phyloP scores from a whole-genome alignment of 2,329 filamentous ascomycete species.

The Exophiala xenobiotica region DNA sequence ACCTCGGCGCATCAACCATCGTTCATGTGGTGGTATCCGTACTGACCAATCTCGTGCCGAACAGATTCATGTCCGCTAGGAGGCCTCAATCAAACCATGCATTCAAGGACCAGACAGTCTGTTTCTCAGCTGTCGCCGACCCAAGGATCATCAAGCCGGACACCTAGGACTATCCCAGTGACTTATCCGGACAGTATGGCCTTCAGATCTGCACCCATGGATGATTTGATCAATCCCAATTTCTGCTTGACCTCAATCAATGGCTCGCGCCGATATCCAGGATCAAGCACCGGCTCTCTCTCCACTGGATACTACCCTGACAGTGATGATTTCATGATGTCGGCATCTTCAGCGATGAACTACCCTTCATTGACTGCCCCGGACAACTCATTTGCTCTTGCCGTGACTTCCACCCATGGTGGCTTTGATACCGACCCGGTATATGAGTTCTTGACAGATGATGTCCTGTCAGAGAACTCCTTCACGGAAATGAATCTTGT shows the following conservation, averaged over 20 bases:
- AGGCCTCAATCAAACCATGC: slow-evolving; percentile 6
- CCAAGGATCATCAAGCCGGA: slow-evolving; percentile 18
- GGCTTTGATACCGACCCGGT: slow-evolving; percentile 14
- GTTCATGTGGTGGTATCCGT: neutral
- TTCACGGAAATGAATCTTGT: slow-evolving; percentile 13
- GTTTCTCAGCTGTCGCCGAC: slow-evolving; percentile 2
- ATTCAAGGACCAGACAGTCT: slow-evolving; percentile 7
- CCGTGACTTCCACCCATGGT: slow-evolving; percentile 17
- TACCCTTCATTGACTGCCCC: slow-evolving; percentile 12
- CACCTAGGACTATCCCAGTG: slow-evolving; percentile 23
- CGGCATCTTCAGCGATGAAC: slow-evolving; percentile 15
- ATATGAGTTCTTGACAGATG: slow-evolving; percentile 22
- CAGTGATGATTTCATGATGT: slow-evolving; percentile 18
- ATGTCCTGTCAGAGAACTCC: slow-evolving; percentile 12
- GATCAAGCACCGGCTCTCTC: slow-evolving; percentile 2
- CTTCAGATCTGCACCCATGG: slow-evolving; percentile 18
- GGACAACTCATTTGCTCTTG: slow-evolving; percentile 9
- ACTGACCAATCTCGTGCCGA: slow-evolving; percentile 13
- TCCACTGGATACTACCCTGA: slow-evolving; percentile 15
- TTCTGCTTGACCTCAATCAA: slow-evolving; percentile 22
- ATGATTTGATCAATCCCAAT: slow-evolving; percentile 17
- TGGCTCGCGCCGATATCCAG: slow-evolving; percentile 13
- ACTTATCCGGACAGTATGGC: slow-evolving; percentile 16
- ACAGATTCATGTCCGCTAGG: slow-evolving; percentile 3
- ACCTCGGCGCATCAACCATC: neutral